Percentiles rank a stretch among this genome's conserved stretches.
Conservation (phyloP, 2,329 filamentous ascomycete genomes). For the Fusarium buxicola region DNA sequence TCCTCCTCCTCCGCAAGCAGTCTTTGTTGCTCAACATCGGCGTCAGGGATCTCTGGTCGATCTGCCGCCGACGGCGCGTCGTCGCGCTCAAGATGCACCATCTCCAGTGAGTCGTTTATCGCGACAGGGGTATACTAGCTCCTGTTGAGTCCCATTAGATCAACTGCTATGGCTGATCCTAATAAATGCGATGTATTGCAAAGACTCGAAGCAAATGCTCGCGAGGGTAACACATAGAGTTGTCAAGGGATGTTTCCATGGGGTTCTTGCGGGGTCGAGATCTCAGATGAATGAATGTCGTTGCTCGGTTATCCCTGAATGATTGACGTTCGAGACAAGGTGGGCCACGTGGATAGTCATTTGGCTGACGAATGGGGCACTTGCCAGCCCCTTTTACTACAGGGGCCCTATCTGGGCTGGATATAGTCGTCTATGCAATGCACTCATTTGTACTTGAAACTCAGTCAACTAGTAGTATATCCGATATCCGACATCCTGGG, state of each 20-base stretch:
- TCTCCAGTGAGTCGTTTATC: slow-evolving; percentile 26
- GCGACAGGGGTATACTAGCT: slow-evolving; percentile 26
- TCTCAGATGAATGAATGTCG: slow-evolving; percentile 4
- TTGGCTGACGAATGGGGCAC: slow-evolving; percentile 25
- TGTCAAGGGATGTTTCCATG: slow-evolving; percentile 6
- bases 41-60: slow-evolving; percentile 23
- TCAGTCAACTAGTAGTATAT: too few relatives aligned
- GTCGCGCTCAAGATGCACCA: slow-evolving; percentile 31
- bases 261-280: not conserved
- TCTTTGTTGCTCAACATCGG: slow-evolving; percentile 25
- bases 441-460: too few relatives aligned
- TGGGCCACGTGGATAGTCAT: slow-evolving; percentile 33
- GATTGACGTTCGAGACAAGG: slow-evolving; percentile 24
- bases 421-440: not conserved
- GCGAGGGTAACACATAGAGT: not conserved
- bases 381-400: slow-evolving; percentile 11
- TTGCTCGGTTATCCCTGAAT: slow-evolving; percentile 27
- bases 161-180: slow-evolving; percentile 9
- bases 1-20: slow-evolving; percentile 27
- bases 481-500: too few relatives aligned
- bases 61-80: slow-evolving; percentile 25
- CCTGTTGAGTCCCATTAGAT: slow-evolving; percentile 8
- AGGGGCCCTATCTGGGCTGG: not conserved
- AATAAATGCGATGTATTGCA: not conserved
- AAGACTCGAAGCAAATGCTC: not conserved